Evolutionary conservation across 129 eudicot genomes (phyloP).

Genomic region (Flaveria bidentis): DNA sequence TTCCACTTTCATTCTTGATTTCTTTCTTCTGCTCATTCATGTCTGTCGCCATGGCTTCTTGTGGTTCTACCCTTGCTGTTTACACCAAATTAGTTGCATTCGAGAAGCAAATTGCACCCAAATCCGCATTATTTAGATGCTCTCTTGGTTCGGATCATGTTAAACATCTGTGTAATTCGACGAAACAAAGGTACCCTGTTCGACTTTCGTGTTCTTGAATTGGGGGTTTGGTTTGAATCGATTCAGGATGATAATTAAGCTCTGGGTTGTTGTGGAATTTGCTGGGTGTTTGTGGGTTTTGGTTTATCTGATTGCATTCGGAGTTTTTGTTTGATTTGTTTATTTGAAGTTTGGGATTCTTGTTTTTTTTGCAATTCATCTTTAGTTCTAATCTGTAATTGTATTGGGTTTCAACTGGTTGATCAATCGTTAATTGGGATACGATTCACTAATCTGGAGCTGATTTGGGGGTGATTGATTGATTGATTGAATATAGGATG

Average conservation of each 20-base stretch:
- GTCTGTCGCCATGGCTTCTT: constrained; percentile 85
- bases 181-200: constrained; percentile 44
- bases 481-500: neutral
- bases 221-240: constrained; percentile 9
- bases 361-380: constrained; percentile 18
- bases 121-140: constrained; percentile 33
- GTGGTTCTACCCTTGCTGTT: constrained; percentile 48
- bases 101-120: constrained; percentile 43
- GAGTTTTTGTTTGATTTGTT: neutral
- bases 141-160: constrained; percentile 44
- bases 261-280: neutral
- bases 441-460: neutral
- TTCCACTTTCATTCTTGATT: too few species aligned
- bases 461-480: neutral
- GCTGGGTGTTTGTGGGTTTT: too few species aligned
- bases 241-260: neutral
- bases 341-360: constrained; percentile 5
- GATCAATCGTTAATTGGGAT: neutral
- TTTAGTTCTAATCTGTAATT: neutral
- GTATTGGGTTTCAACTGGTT: constrained; percentile 10
- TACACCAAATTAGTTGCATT: constrained; percentile 44
- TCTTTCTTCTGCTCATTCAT: constrained; percentile 21
- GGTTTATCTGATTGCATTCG: too few species aligned
- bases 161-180: constrained; percentile 37
- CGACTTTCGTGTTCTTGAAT: neutral